These are phyloP conservation scores for Hibiscus trionum DNA, from an alignment of 345 rosid genomes.

Conservation along the genomic window DNA sequence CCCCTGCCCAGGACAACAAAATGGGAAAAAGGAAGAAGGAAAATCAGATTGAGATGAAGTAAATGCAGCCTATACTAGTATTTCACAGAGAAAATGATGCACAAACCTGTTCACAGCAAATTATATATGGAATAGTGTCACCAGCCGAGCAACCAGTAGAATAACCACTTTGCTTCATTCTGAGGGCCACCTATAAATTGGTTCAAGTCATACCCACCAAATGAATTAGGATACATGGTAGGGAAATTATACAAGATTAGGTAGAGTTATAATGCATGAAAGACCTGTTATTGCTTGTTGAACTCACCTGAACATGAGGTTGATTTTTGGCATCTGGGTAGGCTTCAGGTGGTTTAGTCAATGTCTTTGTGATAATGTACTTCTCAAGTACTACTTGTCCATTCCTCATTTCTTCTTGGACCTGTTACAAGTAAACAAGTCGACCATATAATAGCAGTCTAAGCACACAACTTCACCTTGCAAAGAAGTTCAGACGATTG, in stretches of 20 bases:
- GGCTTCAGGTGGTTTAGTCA: constrained; percentile 91
- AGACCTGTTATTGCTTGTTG: background rate
- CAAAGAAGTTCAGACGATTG: background rate
- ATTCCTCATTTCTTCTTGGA: constrained; percentile 81
- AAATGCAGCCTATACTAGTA: background rate
- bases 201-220: constrained; percentile 13
- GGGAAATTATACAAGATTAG: constrained; percentile 1
- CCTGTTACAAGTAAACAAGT: constrained; percentile 35
- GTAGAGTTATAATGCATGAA: constrained; percentile 1
- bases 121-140: constrained; percentile 86
- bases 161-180: constrained; percentile 85
- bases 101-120: constrained; percentile 86
- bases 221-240: constrained; percentile 7
- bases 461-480: background rate
- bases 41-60: constrained; percentile 4
- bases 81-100: constrained; percentile 6
- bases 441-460: background rate
- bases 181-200: constrained; percentile 71
- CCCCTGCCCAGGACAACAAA: constrained; percentile 40
- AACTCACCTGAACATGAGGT: constrained; percentile 88
- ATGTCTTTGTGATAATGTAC: constrained; percentile 86
- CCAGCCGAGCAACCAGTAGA: constrained; percentile 70
- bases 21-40: background rate
- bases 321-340: constrained; percentile 95
- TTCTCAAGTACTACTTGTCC: constrained; percentile 88